Percentiles rank a stretch among this genome's conserved stretches.
phyloP scores from a whole-genome alignment of 352 stramenopile genomes.

The Elongisporangium senticosum region DNA sequence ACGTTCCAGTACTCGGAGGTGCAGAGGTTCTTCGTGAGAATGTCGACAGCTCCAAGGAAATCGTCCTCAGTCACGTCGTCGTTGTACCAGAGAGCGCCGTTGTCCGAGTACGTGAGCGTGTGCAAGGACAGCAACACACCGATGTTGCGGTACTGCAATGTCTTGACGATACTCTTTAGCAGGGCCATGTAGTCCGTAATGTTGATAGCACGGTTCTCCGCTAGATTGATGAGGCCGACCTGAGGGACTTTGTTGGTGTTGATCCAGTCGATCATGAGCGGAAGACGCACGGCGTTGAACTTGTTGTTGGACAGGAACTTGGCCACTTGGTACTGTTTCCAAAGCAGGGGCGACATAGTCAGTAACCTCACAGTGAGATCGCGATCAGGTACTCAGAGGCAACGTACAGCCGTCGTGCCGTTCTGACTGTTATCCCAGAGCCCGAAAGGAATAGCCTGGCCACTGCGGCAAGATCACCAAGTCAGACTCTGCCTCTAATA shows the following conservation, averaged over 20 bases:
- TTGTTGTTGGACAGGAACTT: slow-evolving; percentile 39
- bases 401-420: slow-evolving; percentile 59
- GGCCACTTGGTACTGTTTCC: slow-evolving; percentile 33
- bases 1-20: slow-evolving; percentile 47
- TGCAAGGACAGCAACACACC: slow-evolving; percentile 39
- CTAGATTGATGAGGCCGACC: slow-evolving; percentile 18
- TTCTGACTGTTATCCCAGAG: slow-evolving; percentile 69
- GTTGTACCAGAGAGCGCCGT: slow-evolving; percentile 34
- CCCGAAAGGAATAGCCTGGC: slow-evolving; percentile 54
- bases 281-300: slow-evolving; percentile 45
- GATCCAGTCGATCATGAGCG: slow-evolving; percentile 28
- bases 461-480: slow-evolving; percentile 7
- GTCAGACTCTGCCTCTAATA: background rate
- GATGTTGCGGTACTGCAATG: slow-evolving; percentile 36
- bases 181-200: slow-evolving; percentile 30
- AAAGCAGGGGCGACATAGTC: background rate
- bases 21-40: slow-evolving; percentile 23
- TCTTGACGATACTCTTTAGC: slow-evolving; percentile 37
- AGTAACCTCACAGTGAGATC: background rate
- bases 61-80: slow-evolving; percentile 17
- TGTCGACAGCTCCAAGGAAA: slow-evolving; percentile 31
- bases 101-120: slow-evolving; percentile 24
- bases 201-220: slow-evolving; percentile 29
- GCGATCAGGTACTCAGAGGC: too few species aligned
- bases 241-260: slow-evolving; percentile 31